Evolutionary conservation across 306 rosid genomes (phyloP).

Genomic region (Heteromeles arbutifolia): DNA sequence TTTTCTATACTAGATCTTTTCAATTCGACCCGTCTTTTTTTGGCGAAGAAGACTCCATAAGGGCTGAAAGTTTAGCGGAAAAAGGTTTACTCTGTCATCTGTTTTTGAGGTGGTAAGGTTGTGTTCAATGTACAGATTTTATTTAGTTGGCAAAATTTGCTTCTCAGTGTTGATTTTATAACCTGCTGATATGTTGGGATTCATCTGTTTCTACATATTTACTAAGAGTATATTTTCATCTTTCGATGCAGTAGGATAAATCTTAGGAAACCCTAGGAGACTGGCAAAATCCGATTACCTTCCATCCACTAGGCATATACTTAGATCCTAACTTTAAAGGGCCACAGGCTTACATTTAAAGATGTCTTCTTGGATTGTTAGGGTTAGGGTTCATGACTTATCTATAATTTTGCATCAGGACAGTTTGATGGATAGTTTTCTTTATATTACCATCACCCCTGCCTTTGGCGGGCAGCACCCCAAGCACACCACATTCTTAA

Average conservation of each 20-base stretch:
- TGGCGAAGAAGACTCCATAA: conserved; percentile 52
- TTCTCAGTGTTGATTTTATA: conserved; percentile 14
- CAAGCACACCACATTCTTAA: not conserved
- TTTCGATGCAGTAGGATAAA: not conserved
- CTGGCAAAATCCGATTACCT: not conserved
- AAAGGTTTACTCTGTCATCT: conserved; percentile 46
- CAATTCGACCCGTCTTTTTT: conserved; percentile 45
- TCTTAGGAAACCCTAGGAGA: not conserved
- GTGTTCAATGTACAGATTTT: conserved; percentile 35
- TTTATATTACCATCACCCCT: too few species aligned
- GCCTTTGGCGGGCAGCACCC: not conserved
- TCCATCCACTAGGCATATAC: not conserved
- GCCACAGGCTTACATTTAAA: not conserved
- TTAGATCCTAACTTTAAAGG: not conserved
- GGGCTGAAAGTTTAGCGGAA: conserved; percentile 49
- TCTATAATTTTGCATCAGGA: not conserved
- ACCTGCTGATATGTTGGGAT: conserved; percentile 16
- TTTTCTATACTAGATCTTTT: conserved; percentile 48
- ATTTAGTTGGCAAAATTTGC: conserved; percentile 24
- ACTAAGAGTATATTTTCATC: not conserved
- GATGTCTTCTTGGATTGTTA: not conserved
- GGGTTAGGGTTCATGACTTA: not conserved
- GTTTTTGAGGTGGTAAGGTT: conserved; percentile 54
- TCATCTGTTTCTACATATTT: not conserved
- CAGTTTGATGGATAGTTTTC: not conserved